phyloP scores from a whole-genome alignment of 345 rosid species.

The Rhodomyrtus tomentosa region DNA sequence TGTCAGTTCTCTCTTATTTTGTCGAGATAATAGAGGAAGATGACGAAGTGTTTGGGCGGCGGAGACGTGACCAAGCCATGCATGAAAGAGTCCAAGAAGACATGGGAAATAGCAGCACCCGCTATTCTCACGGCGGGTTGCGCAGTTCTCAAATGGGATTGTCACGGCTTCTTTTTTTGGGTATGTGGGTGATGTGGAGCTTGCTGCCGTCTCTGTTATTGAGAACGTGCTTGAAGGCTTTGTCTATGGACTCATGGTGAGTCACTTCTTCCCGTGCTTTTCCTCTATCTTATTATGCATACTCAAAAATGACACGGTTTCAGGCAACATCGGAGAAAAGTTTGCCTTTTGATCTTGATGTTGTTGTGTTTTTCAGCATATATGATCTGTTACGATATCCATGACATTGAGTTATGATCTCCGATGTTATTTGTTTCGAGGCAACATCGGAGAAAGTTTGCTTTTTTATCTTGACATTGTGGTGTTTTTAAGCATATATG shows the following conservation, averaged over 20 bases:
- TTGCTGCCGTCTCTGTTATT: slow-evolving; percentile 34
- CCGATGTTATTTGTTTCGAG: no score
- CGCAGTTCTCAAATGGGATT: slow-evolving; percentile 28
- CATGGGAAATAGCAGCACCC: slow-evolving; percentile 42
- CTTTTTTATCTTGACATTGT: neutral
- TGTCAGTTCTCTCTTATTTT: neutral
- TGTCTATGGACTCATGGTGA: slow-evolving; percentile 6
- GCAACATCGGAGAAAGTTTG: neutral
- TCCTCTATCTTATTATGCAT: no score
- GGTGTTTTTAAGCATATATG: no score
- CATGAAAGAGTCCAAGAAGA: slow-evolving; percentile 29
- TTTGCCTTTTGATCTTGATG: neutral
- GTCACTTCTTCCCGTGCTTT: neutral
- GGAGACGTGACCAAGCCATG: neutral
- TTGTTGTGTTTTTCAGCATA: no score
- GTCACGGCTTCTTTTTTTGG: slow-evolving; percentile 30
- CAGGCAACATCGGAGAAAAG: neutral
- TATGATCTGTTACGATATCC: no score
- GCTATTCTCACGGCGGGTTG: slow-evolving; percentile 21
- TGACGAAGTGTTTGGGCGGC: neutral
- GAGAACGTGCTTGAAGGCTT: slow-evolving; percentile 34
- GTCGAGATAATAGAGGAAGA: neutral
- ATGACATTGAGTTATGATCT: no score
- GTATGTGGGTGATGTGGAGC: slow-evolving; percentile 28
- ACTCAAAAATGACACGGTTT: no score